Evolutionary conservation across 345 rosid species (phyloP), one percentile per base, ranked within the genome.

Genomic region (Camelina neglecta): DNA sequence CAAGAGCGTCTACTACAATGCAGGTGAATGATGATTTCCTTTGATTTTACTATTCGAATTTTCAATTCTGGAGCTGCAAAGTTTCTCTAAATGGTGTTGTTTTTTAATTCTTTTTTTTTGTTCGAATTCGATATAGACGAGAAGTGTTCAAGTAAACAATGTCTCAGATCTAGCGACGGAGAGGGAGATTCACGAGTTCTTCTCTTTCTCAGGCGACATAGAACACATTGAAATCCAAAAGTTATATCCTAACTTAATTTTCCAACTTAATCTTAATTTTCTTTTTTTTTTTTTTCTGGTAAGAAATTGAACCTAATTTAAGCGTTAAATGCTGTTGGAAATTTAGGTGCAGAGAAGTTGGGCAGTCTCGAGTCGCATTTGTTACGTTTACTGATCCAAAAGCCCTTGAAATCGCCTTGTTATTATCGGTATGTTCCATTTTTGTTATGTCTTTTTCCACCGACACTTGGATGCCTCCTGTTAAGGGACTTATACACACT

Each of bases 131-230:
- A 59, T 39, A 61, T 48, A 85, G 89, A 85, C 93, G 51, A 90
- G 97, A 82, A 90, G 93, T 36, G 97, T 95, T 38, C 84, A 86
- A 80, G 99, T 95, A 57, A 81, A 81, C 83, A 80, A 86, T 51
- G 65, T 95, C 11, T 95, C 99, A 81, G 99, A 95, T 95, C 97
- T 95, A 83, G 97, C 96, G 0, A 90, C 82, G 15, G 96, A 90
- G 87, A 86, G 97, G n/a, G 99, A 95, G 89, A 86, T 92, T 89
- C 91, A 87, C 71, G 99, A 95, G 88, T 95, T 95, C 81, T 95
- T 95, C 88, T 95, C 99, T 45, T 92, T 90, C 78, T 88, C 99
- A 38, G 99, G 99, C 24, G 96, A 86, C 72, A 88, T 95, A 63
- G 93, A 95, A 24, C 89, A 77, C 75, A 80, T 92, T 69, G 78